Conservation (phyloP, 768 basidiomycete genomes). For the Russula abietina region DNA sequence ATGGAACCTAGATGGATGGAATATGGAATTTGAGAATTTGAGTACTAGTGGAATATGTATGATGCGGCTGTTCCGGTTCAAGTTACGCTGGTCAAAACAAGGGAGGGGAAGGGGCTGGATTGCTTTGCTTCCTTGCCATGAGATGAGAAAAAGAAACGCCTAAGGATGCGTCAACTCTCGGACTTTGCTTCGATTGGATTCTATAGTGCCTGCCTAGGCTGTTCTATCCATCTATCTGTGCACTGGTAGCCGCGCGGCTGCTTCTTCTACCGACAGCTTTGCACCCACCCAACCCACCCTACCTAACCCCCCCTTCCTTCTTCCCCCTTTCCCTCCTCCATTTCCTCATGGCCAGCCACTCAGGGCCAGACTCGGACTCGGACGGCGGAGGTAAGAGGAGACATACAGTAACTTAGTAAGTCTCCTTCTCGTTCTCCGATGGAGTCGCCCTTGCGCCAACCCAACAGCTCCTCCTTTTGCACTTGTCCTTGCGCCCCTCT, state of each 20-base stretch:
- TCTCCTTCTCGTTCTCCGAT: no score
- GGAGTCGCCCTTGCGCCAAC: no score
- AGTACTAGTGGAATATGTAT: background rate
- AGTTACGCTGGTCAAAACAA: background rate
- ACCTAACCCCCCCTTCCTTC: no score
- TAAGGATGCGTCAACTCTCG: background rate
- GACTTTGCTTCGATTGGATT: background rate
- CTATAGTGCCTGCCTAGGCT: background rate
- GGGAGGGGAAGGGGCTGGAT: no score
- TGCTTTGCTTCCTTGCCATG: background rate
- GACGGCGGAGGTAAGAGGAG: background rate
- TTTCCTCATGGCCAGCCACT: background rate
- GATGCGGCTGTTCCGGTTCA: background rate
- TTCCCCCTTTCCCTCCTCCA: background rate
- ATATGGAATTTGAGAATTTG: no score
- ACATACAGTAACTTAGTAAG: no score
- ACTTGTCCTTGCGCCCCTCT: no score
- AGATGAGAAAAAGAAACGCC: background rate
- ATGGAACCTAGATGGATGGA: background rate
- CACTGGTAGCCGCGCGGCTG: no score
- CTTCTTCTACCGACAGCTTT: background rate
- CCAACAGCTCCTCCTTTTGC: no score
- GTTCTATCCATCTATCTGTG: background rate
- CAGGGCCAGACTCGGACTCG: no score
- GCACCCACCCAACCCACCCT: background rate